These are phyloP conservation scores for Rosa hybrid DNA, from an alignment of 331 rosid genomes.

Conservation along the genomic window DNA sequence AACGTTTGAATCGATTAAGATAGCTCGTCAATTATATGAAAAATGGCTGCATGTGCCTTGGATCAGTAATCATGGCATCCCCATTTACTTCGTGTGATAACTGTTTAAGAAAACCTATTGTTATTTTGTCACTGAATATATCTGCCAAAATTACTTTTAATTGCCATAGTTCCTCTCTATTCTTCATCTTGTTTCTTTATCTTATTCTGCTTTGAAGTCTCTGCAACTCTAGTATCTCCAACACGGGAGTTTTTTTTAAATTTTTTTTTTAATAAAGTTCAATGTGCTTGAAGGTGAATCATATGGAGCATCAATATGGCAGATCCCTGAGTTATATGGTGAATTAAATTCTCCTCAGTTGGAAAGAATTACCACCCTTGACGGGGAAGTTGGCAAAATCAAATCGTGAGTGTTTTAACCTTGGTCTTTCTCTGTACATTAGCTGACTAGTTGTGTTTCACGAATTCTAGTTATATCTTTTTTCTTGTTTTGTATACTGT, in stretches of 20 bases:
- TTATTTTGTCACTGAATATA: no score
- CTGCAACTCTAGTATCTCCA: slow-evolving; percentile 1
- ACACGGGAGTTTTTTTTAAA: neutral
- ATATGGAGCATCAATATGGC: slow-evolving; percentile 93
- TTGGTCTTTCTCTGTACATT: neutral
- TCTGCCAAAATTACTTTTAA: neutral
- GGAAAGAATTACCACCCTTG: slow-evolving; percentile 77
- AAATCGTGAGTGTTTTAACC: slow-evolving; percentile 68
- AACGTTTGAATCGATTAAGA: neutral
- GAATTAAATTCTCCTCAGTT: slow-evolving; percentile 92
- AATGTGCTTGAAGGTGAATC: slow-evolving; percentile 72
- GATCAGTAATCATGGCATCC: neutral
- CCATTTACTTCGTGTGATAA: neutral
- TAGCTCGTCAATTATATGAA: neutral
- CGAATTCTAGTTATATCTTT: neutral
- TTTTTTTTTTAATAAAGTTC: slow-evolving; percentile 15
- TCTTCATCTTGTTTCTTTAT: neutral
- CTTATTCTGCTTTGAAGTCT: neutral
- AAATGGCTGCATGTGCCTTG: neutral
- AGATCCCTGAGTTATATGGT: slow-evolving; percentile 94
- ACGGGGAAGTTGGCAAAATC: slow-evolving; percentile 65
- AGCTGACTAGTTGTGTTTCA: neutral
- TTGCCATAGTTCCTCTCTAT: neutral
- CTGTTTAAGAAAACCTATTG: no score
- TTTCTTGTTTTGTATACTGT: neutral